Evolutionary conservation across 1,284 basidiomycete species (phyloP).

Genomic region (Austropuccinia psidii): DNA sequence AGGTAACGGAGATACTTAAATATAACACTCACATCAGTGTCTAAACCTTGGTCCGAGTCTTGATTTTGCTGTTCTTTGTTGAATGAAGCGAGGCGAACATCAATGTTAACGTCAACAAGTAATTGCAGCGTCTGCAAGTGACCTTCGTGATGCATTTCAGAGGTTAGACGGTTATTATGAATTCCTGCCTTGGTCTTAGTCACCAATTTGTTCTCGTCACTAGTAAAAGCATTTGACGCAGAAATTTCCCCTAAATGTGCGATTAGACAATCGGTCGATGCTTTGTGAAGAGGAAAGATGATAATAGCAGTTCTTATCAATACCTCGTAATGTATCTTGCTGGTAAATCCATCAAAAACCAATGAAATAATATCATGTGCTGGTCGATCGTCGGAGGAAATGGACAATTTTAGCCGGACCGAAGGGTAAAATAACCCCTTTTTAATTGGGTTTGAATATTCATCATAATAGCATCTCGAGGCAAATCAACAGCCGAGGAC

Average conservation of each 20-base stretch:
- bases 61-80: no score
- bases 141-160: conserved; percentile 55
- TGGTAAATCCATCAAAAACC: conserved; percentile 74
- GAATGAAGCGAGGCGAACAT: conserved; percentile 63
- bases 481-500: conserved; percentile 57
- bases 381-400: background rate
- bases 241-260: conserved; percentile 83
- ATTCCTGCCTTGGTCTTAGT: conserved; percentile 67
- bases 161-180: conserved; percentile 74
- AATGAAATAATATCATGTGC: conserved; percentile 68
- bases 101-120: conserved; percentile 82
- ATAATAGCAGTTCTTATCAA: conserved; percentile 88
- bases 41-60: no score
- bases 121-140: conserved; percentile 62
- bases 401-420: conserved; percentile 50
- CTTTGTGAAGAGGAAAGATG: conserved; percentile 70
- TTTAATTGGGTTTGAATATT: conserved; percentile 70
- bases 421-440: conserved; percentile 76
- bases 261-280: conserved; percentile 63
- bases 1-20: no score
- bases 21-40: no score
- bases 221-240: conserved; percentile 69
- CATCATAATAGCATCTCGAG: conserved; percentile 73
- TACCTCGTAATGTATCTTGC: conserved; percentile 80
- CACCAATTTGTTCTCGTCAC: conserved; percentile 52